Conservation (phyloP, 2,329 filamentous ascomycete genomes). For the Xylariales sp. region DNA sequence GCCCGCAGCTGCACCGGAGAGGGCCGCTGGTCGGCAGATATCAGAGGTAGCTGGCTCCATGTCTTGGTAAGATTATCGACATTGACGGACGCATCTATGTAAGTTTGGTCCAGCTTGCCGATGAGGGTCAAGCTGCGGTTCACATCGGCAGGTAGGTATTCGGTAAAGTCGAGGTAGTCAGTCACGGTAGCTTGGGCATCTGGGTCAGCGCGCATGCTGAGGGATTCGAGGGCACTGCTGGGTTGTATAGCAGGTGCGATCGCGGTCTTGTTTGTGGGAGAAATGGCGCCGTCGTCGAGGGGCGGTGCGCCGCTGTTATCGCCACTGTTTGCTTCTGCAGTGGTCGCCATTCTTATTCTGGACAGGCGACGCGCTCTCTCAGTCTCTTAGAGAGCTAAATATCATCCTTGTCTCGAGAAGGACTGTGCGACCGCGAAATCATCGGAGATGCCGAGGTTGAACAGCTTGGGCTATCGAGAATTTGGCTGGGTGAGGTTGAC, state of each 20-base stretch:
- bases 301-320: constrained; percentile 12
- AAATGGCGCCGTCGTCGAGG: constrained; percentile 19
- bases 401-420: too few species aligned
- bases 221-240: constrained; percentile 34
- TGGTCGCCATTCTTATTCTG: constrained; percentile 8
- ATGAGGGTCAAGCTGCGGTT: constrained; percentile 62
- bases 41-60: constrained; percentile 52
- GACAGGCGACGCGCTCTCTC: too few species aligned
- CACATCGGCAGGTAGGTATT: constrained; percentile 65
- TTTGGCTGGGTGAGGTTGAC: too few species aligned
- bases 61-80: constrained; percentile 52
- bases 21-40: constrained; percentile 42
- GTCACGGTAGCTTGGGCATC: constrained; percentile 67
- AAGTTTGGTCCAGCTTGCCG: constrained; percentile 57
- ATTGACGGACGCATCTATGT: constrained; percentile 49
- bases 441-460: too few species aligned
- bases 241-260: constrained; percentile 23
- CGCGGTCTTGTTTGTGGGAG: constrained; percentile 28
- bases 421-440: too few species aligned
- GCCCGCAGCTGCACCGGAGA: constrained; percentile 48
- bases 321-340: constrained; percentile 3
- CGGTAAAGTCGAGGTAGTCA: constrained; percentile 66
- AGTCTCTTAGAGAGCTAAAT: too few species aligned
- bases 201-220: constrained; percentile 54
- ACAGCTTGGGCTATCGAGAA: too few species aligned